Conservation (phyloP, 108 stramenopile species). For the Skeletonema potamos region DNA sequence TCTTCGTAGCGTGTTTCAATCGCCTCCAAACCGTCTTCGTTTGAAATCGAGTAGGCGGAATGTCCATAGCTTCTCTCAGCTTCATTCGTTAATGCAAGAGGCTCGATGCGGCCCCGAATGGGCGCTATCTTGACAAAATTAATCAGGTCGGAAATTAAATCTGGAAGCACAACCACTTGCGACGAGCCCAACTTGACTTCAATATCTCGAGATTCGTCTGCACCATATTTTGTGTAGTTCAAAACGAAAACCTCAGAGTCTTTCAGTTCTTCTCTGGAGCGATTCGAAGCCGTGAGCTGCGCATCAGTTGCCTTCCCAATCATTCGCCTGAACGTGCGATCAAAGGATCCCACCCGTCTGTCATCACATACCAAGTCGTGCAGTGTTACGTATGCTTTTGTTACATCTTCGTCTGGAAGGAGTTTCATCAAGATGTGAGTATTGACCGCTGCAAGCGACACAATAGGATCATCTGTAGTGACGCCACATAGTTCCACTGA, state of each 20-base stretch:
- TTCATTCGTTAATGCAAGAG: not conserved
- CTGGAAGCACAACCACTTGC: constrained; percentile 73
- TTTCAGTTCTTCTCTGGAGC: not conserved
- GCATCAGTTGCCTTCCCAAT: constrained; percentile 45
- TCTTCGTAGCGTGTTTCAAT: constrained; percentile 30
- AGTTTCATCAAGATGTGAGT: constrained; percentile 47
- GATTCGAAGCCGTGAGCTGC: not conserved
- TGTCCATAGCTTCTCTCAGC: constrained; percentile 2
- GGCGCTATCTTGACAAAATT: constrained; percentile 50
- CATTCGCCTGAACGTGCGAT: constrained; percentile 59
- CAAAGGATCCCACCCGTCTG: constrained; percentile 33
- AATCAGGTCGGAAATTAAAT: constrained; percentile 69
- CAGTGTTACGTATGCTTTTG: constrained; percentile 49
- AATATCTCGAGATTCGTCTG: constrained; percentile 37
- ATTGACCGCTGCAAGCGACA: constrained; percentile 62
- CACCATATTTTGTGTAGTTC: constrained; percentile 50
- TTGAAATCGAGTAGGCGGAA: constrained; percentile 13
- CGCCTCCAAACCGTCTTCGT: constrained; percentile 27
- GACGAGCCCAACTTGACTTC: constrained; percentile 75
- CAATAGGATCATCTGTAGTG: constrained; percentile 49
- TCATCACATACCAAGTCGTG: constrained; percentile 76
- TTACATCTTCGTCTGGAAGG: constrained; percentile 53
- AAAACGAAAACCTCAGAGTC: constrained; percentile 57
- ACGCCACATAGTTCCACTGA: constrained; percentile 56
- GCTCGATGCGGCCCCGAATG: not conserved